Percentiles rank a stretch among this genome's conserved stretches.
phyloP scores from a whole-genome alignment of 495 filamentous ascomycete genomes.

The Xylaria grammica region DNA sequence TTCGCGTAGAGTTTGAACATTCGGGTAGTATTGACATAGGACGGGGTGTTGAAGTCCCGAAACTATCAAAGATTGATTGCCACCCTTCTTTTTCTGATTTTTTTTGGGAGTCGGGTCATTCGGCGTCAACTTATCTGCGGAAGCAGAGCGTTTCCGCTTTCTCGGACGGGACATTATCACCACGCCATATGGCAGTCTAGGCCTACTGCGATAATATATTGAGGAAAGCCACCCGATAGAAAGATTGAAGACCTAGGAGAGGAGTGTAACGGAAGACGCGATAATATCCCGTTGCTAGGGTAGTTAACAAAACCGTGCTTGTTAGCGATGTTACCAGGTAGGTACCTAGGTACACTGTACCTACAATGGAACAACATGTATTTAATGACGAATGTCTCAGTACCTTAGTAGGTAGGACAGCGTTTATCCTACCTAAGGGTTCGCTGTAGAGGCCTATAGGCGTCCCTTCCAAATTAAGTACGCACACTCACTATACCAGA shows the following conservation, averaged over 20 bases:
- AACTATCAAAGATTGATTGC: conserved; percentile 19
- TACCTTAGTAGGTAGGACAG: no score
- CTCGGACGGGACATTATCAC: conserved; percentile 33
- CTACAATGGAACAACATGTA: no score
- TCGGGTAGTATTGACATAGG: conserved; percentile 74
- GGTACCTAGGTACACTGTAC: no score
- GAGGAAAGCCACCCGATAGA: not conserved
- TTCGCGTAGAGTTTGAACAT: conserved; percentile 70
- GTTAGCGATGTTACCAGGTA: no score
- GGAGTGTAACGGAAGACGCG: not conserved
- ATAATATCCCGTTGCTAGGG: no score
- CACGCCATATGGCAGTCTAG: conserved; percentile 16
- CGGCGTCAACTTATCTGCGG: conserved; percentile 14
- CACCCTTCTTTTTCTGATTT: conserved; percentile 24
- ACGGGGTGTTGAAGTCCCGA: conserved; percentile 61
- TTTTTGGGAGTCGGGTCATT: conserved; percentile 38
- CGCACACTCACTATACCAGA: no score
- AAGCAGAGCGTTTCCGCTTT: conserved; percentile 35
- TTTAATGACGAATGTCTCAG: no score
- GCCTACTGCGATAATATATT: not conserved
- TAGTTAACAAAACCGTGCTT: not conserved
- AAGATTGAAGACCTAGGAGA: not conserved
- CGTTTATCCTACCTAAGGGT: no score
- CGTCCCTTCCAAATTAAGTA: no score
- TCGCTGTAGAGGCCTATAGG: no score